phyloP scores from a whole-genome alignment of 441 rosid species.

The Raphanus hybrid region DNA sequence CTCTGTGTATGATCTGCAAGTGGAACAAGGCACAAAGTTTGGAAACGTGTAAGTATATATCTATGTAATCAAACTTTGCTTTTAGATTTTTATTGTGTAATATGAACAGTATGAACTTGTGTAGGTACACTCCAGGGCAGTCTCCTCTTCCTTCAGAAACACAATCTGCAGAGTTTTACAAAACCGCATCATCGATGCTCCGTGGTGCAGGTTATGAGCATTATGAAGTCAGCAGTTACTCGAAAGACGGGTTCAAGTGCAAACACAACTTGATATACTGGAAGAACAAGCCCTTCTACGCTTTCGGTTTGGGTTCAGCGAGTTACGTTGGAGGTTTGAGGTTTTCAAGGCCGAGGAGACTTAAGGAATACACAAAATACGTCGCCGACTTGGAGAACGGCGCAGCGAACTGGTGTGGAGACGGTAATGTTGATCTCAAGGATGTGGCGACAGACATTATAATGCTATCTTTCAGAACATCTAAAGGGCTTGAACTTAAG shows the following conservation, averaged over 20 bases:
- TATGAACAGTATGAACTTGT: slow-evolving; percentile 29
- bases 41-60: slow-evolving; percentile 63
- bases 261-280: slow-evolving; percentile 87
- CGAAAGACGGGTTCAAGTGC: slow-evolving; percentile 70
- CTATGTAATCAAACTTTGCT: background rate
- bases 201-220: slow-evolving; percentile 69
- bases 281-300: slow-evolving; percentile 87
- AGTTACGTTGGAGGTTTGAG: slow-evolving; percentile 83
- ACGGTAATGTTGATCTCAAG: slow-evolving; percentile 50
- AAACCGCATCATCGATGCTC: slow-evolving; percentile 72
- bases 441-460: slow-evolving; percentile 80
- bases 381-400: slow-evolving; percentile 71
- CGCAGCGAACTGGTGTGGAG: slow-evolving; percentile 41
- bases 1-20: slow-evolving; percentile 97
- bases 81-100: slow-evolving; percentile 13
- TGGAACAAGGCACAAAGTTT: slow-evolving; percentile 92
- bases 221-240: slow-evolving; percentile 88
- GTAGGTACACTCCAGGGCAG: slow-evolving; percentile 86
- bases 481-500: slow-evolving; percentile 76
- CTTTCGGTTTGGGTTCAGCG: slow-evolving; percentile 92
- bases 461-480: slow-evolving; percentile 92
- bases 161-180: slow-evolving; percentile 78
- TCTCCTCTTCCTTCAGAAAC: slow-evolving; percentile 88
- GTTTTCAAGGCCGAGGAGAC: slow-evolving; percentile 86
- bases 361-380: slow-evolving; percentile 67